Percentiles rank a stretch among this genome's conserved stretches.
These are phyloP conservation scores for Teunomyces barrocoloradensis DNA, from an alignment of 805 yeast species.

Conservation along the genomic window DNA sequence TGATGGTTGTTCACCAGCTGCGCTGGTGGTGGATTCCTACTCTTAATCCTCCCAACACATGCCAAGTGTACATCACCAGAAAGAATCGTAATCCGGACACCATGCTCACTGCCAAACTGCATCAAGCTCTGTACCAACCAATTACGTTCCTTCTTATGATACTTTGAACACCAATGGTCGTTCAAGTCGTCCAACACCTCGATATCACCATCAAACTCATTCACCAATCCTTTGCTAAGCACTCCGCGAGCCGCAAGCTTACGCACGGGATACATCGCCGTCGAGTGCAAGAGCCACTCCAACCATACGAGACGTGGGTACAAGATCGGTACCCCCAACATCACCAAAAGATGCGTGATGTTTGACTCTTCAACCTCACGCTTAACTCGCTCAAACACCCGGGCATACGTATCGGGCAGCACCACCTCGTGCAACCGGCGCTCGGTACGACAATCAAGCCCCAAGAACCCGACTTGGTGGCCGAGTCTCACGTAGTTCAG, in stretches of 20 bases:
- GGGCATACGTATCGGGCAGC: conserved; percentile 51
- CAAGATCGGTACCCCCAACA: conserved; percentile 93
- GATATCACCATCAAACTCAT: conserved; percentile 88
- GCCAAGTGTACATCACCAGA: conserved; percentile 95
- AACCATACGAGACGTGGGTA: conserved; percentile 93
- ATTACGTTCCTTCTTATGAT: conserved; percentile 87
- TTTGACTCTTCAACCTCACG: conserved; percentile 52
- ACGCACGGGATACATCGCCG: conserved; percentile 59
- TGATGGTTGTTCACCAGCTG: no score
- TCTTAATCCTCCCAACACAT: conserved; percentile 72
- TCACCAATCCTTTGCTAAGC: conserved; percentile 70
- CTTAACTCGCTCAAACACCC: conserved; percentile 57
- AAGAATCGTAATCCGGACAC: conserved; percentile 76
- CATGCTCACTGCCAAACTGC: conserved; percentile 60
- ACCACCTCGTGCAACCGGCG: conserved; percentile 63
- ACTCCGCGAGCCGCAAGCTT: conserved; percentile 55
- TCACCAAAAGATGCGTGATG: conserved; percentile 71
- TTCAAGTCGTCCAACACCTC: conserved; percentile 90
- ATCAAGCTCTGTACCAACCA: conserved; percentile 57
- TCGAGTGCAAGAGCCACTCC: conserved; percentile 68
- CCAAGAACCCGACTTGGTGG: conserved; percentile 64
- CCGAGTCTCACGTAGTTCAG: conserved; percentile 77
- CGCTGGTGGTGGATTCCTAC: no score
- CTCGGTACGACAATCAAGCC: conserved; percentile 93
- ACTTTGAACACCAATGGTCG: conserved; percentile 94